Percentiles rank a stretch among this genome's conserved stretches.
Conservation (phyloP, 441 rosid species). For the Codiaeum variegatum region DNA sequence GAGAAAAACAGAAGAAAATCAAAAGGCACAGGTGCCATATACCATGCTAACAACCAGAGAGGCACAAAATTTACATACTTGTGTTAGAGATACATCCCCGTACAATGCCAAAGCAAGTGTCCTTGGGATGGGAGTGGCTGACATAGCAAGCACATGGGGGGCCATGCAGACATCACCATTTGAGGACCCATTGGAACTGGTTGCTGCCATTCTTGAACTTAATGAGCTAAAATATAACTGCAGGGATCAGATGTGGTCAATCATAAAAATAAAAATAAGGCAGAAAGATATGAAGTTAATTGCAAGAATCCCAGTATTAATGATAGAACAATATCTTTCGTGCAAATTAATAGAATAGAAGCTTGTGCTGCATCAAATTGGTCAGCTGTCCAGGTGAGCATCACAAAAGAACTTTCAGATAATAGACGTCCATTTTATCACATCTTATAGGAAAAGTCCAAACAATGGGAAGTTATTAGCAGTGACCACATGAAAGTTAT, state of each 20-base stretch:
- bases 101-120: slow-evolving; percentile 90
- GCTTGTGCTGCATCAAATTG: neutral
- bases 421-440: neutral
- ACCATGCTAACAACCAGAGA: neutral
- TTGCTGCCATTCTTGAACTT: slow-evolving; percentile 40
- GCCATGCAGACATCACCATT: slow-evolving; percentile 66
- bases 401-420: neutral
- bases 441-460: neutral
- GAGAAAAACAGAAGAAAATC: neutral
- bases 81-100: slow-evolving; percentile 84
- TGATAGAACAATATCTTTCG: neutral
- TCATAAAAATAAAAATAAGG: slow-evolving; percentile 10
- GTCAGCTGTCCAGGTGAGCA: neutral
- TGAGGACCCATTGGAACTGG: slow-evolving; percentile 37
- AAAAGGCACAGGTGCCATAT: neutral
- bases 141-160: slow-evolving; percentile 93
- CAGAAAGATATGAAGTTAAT: slow-evolving; percentile 11
- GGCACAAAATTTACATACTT: slow-evolving; percentile 40
- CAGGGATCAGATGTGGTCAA: slow-evolving; percentile 28
- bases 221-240: slow-evolving; percentile 57
- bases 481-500: neutral
- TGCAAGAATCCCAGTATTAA: neutral
- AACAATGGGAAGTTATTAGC: neutral
- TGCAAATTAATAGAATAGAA: neutral
- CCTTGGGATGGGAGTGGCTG: slow-evolving; percentile 97